phyloP scores from a whole-genome alignment of 495 filamentous ascomycete genomes.

The Penicillium paradoxum region DNA sequence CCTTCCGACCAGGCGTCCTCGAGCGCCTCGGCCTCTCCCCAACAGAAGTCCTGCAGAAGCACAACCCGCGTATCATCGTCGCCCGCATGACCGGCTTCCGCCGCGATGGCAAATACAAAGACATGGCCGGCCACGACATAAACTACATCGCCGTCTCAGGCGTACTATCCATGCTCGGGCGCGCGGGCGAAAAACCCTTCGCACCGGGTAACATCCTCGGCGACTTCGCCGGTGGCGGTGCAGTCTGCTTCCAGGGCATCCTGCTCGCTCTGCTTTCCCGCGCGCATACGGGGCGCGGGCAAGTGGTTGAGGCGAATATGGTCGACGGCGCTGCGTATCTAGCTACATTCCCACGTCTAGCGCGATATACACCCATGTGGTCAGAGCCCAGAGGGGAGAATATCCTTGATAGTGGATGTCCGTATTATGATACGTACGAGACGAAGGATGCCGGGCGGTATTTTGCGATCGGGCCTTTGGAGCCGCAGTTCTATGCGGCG shows the following conservation, averaged over 20 bases:
- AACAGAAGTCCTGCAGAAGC: slow-evolving; percentile 49
- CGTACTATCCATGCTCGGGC: slow-evolving; percentile 69
- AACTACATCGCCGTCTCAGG: slow-evolving; percentile 93
- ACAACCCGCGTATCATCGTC: slow-evolving; percentile 75
- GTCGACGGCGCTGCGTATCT: slow-evolving; percentile 82
- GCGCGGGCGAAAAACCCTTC: slow-evolving; percentile 61
- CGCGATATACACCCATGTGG: slow-evolving; percentile 55
- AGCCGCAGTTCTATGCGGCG: slow-evolving; percentile 73
- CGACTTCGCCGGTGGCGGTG: slow-evolving; percentile 91
- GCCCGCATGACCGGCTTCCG: slow-evolving; percentile 86
- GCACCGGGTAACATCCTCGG: slow-evolving; percentile 79
- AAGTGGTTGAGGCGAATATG: slow-evolving; percentile 95
- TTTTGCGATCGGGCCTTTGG: slow-evolving; percentile 87
- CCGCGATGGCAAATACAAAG: slow-evolving; percentile 73
- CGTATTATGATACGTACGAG: slow-evolving; percentile 84
- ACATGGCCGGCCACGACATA: slow-evolving; percentile 97
- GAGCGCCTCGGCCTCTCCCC: slow-evolving; percentile 78
- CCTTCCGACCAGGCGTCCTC: slow-evolving; percentile 84
- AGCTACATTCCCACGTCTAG: slow-evolving; percentile 67
- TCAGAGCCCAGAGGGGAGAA: slow-evolving; percentile 64
- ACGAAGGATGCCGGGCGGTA: slow-evolving; percentile 72
- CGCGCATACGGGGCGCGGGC: slow-evolving; percentile 57
- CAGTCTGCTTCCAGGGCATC: slow-evolving; percentile 60
- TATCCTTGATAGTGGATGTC: slow-evolving; percentile 74
- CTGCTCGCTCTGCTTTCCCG: slow-evolving; percentile 42